phyloP scores from a whole-genome alignment of 148 eudicot species.

The Mesembryanthemum crystallinum region DNA sequence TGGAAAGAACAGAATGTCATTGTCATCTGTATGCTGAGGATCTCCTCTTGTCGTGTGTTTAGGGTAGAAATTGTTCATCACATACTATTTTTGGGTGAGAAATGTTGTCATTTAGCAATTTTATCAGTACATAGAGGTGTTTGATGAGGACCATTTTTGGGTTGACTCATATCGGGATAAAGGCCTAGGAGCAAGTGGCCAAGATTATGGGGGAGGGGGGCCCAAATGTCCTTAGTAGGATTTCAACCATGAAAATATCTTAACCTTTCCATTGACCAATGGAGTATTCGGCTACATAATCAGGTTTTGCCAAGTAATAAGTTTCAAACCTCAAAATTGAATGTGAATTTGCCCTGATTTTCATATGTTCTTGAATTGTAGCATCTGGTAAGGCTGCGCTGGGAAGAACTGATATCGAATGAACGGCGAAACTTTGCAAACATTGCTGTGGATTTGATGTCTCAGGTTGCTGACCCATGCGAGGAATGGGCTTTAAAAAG shows the following conservation, averaged over 20 bases:
- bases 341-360: conserved; percentile 16
- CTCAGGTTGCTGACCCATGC: conserved; percentile 65
- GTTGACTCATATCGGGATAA: too few species aligned
- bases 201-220: too few species aligned
- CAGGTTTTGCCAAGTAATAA: background rate
- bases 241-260: background rate
- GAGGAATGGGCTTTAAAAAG: conserved; percentile 96
- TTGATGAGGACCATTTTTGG: too few species aligned
- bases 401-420: conserved; percentile 69
- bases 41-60: background rate
- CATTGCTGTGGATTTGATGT: conserved; percentile 69
- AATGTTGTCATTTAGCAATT: background rate
- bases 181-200: too few species aligned
- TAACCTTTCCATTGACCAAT: background rate
- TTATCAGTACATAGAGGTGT: too few species aligned
- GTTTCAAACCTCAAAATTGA: background rate
- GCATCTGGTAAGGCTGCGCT: conserved; percentile 93
- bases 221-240: too few species aligned
- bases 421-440: conserved; percentile 76
- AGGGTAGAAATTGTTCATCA: background rate
- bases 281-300: background rate
- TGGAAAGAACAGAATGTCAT: too few species aligned
- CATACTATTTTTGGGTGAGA: background rate
- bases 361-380: conserved; percentile 28
- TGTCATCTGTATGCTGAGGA: background rate